Evolutionary conservation across 108 stramenopile genomes (phyloP).

Genomic region (Conticribra weissflogii): DNA sequence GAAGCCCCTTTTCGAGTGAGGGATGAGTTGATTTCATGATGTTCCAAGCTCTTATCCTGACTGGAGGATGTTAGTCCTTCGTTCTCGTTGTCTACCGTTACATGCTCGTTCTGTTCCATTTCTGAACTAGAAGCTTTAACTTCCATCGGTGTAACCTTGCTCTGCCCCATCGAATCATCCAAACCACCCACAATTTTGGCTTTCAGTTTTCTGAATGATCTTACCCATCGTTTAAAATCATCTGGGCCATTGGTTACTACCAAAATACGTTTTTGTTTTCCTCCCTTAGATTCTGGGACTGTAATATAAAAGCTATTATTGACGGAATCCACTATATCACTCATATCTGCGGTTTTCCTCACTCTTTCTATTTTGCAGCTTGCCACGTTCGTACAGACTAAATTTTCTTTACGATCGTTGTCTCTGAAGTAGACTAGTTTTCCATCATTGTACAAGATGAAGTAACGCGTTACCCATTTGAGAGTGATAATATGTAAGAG

Average conservation of each 20-base stretch:
- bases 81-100: too few species aligned
- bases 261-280: slow-evolving; percentile 11
- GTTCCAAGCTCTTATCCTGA: too few species aligned
- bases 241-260: slow-evolving; percentile 30
- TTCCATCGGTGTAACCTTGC: neutral
- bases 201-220: slow-evolving; percentile 21
- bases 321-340: slow-evolving; percentile 8
- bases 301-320: slow-evolving; percentile 37
- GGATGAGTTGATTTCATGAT: too few species aligned
- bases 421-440: slow-evolving; percentile 26
- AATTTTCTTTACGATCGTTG: slow-evolving; percentile 3
- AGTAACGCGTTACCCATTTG: slow-evolving; percentile 33
- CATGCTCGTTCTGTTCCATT: too few species aligned
- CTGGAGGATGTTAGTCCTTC: too few species aligned
- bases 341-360: slow-evolving; percentile 10
- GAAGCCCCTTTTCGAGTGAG: too few species aligned
- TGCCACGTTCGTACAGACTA: slow-evolving; percentile 23
- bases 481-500: slow-evolving; percentile 14
- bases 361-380: slow-evolving; percentile 20
- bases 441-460: slow-evolving; percentile 30
- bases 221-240: slow-evolving; percentile 35
- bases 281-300: slow-evolving; percentile 6
- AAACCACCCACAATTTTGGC: slow-evolving; percentile 14
- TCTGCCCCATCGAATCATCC: neutral
- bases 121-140: neutral